Conservation (phyloP, 371 early-diverging fungal species). For the Dichotomocladium elegans region DNA sequence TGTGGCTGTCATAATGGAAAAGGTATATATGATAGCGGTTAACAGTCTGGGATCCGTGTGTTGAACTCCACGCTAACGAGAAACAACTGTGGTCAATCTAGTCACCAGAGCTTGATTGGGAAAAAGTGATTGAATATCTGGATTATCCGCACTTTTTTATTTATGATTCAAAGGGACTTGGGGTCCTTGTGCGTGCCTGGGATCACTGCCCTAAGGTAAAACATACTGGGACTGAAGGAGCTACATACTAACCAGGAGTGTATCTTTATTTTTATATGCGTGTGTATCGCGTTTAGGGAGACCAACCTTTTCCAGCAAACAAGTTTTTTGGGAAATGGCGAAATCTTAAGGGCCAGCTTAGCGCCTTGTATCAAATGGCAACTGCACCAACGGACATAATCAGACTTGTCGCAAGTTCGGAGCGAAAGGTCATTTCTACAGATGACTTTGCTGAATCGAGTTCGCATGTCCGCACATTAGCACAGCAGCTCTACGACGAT, state of each 20-base stretch:
- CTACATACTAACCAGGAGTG: neutral
- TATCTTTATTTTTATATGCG: neutral
- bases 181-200: slow-evolving; percentile 63
- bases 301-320: slow-evolving; percentile 63
- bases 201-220: slow-evolving; percentile 58
- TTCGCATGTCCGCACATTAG: slow-evolving; percentile 42
- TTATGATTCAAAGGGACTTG: slow-evolving; percentile 61
- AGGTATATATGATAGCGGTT: slow-evolving; percentile 31
- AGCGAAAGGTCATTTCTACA: slow-evolving; percentile 44
- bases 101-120: slow-evolving; percentile 64
- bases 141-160: slow-evolving; percentile 72
- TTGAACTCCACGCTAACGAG: neutral
- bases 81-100: slow-evolving; percentile 1
- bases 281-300: slow-evolving; percentile 1
- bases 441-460: slow-evolving; percentile 54
- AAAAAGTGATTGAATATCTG: slow-evolving; percentile 54
- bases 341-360: slow-evolving; percentile 69
- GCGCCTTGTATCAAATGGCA: slow-evolving; percentile 64
- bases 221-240: neutral
- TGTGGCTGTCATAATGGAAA: slow-evolving; percentile 47
- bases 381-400: slow-evolving; percentile 53
- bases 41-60: neutral
- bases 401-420: slow-evolving; percentile 43
- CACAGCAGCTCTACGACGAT: slow-evolving; percentile 45
- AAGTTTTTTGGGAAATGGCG: slow-evolving; percentile 77